Percentiles rank a stretch among this genome's conserved stretches.
Evolutionary conservation across 176 grass and related monocot genomes (phyloP).

Genomic region (Calamus simplicifolius): DNA sequence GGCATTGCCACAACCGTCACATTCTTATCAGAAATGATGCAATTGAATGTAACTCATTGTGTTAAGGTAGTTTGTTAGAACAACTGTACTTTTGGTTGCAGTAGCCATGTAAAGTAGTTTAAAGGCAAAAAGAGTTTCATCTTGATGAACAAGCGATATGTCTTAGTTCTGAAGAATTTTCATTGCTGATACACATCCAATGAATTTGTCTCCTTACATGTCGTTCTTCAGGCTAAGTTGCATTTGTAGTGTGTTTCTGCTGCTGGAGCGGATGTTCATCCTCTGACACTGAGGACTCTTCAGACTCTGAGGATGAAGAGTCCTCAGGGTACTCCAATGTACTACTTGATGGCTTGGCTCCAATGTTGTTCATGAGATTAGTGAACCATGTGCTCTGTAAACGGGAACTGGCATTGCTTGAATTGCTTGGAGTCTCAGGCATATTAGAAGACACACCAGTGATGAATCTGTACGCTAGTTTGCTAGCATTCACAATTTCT

Average conservation of each 20-base stretch:
- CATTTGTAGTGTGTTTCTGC: slow-evolving; percentile 3
- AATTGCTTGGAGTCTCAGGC: slow-evolving; percentile 9
- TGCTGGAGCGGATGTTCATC: slow-evolving; percentile 1
- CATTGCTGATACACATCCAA: no score
- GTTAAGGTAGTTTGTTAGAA: no score
- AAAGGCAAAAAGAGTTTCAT: no score
- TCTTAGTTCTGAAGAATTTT: no score
- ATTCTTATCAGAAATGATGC: slow-evolving; percentile 37
- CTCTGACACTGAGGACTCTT: slow-evolving; percentile 8
- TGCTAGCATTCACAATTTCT: slow-evolving; percentile 45
- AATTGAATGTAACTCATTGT: no score
- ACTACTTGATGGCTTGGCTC: slow-evolving; percentile 36
- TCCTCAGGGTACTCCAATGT: neutral
- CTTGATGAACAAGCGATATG: no score
- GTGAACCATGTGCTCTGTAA: slow-evolving; percentile 25
- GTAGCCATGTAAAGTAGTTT: no score
- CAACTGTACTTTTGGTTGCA: no score
- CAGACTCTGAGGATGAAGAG: neutral
- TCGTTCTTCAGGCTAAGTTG: slow-evolving; percentile 14
- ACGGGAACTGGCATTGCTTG: slow-evolving; percentile 16
- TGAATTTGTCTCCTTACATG: no score
- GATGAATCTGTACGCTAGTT: slow-evolving; percentile 36
- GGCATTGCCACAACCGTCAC: slow-evolving; percentile 21
- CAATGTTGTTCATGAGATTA: slow-evolving; percentile 27
- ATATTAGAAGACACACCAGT: slow-evolving; percentile 20